Evolutionary conservation across 768 basidiomycete species (phyloP).

Genomic region (Pulveroboletus sp.): DNA sequence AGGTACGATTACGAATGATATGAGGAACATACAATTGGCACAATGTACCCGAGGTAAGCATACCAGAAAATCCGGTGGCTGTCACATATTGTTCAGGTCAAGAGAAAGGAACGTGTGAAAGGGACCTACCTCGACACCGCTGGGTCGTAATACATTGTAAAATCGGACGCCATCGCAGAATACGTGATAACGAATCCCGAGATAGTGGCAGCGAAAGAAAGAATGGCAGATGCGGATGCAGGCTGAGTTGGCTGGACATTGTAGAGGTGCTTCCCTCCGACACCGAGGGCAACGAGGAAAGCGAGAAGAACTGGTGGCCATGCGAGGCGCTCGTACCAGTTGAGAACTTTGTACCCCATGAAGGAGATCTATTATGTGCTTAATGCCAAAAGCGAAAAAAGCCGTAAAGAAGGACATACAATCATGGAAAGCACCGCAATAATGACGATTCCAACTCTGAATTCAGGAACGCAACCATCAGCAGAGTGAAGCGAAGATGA

Average conservation of each 20-base stretch:
- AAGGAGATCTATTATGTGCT: constrained; percentile 46
- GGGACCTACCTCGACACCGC: constrained; percentile 49
- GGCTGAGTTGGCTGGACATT: constrained; percentile 44
- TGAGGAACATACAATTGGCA: constrained; percentile 48
- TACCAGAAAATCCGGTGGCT: constrained; percentile 62
- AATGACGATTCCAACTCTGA: constrained; percentile 77
- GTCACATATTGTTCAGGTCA: constrained; percentile 5
- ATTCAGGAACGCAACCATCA: constrained; percentile 9
- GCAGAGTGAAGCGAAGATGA: not conserved
- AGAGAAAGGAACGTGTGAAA: not conserved
- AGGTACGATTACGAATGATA: not conserved
- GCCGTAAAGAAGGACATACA: constrained; percentile 31
- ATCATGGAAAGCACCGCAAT: constrained; percentile 64
- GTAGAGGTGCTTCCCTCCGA: constrained; percentile 67
- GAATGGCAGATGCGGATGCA: constrained; percentile 47
- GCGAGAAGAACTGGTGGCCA: constrained; percentile 79
- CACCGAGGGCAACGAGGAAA: constrained; percentile 64
- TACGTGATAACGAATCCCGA: constrained; percentile 72
- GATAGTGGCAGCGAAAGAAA: constrained; percentile 65
- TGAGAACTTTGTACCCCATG: constrained; percentile 61
- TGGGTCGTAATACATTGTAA: constrained; percentile 63
- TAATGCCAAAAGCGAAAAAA: not conserved
- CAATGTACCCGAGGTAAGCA: constrained; percentile 59
- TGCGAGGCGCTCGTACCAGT: constrained; percentile 65
- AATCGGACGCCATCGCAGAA: constrained; percentile 61